Base-by-base conservation (phyloP, 495 filamentous ascomycete species). In the Lasiosphaeris hirsuta region DNA sequence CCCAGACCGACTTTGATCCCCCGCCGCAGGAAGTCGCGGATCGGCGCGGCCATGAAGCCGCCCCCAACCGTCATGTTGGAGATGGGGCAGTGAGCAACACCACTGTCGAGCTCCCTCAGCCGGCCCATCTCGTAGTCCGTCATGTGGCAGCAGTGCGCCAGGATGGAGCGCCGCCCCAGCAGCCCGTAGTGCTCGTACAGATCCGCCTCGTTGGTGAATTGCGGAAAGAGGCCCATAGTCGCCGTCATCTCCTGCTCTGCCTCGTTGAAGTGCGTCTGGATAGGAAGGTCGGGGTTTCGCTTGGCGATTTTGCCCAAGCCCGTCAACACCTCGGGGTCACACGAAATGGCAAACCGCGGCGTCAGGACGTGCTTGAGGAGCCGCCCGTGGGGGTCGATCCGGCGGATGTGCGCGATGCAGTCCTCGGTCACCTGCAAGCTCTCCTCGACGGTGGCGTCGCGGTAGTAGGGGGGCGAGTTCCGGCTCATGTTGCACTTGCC, bases 401-500 rank as follows among this genome's bases (percentile, higher is more conserved):
- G 30, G 9, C 72, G 69, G 6, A 85, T 70, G 46, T 80, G 69
- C 9, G 60, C 54, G 15, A 89, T 79, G 45, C 85, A 79, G 0
- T 69, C 72, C 42, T 76, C 73, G 0, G 85, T 87, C 45, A 78
- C 76, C 1, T 36, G 38, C 1, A 88, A 54, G 2, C 83, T 83
- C 4, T 77, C 66, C 7, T 73, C 67, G 4, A 76, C 72, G 3
- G 70, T 74, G 0, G 64, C 58, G 58, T 88, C 86, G 6, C 75
- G 67, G 60, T 86, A 87, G 69, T 78, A 83, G 7, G 79, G 77
- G 1, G 84, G 84, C 4, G 82, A 74, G 57, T 84, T 77, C 1
- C 84, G 79, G 57, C 84, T 79, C 79, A 86, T 87, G 59, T 84
- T 85, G 59, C 80, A 84, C 58, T 86, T 87, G 1, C 86, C 86